phyloP scores from a whole-genome alignment of 1,284 basidiomycete genomes.

The Ceratobasidium sp. region DNA sequence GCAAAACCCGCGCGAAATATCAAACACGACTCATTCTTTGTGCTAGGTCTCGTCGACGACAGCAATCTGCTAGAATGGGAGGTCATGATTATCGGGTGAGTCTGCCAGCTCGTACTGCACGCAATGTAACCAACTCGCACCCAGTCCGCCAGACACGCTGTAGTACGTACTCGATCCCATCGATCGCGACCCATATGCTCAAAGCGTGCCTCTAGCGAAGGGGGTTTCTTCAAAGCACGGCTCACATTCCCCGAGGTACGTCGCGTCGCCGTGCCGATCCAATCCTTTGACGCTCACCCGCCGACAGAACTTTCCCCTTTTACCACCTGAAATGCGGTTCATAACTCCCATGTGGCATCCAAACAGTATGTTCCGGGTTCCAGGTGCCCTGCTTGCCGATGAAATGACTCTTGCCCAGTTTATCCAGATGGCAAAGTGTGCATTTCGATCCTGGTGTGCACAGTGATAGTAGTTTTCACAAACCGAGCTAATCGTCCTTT shows the following conservation, averaged over 20 bases:
- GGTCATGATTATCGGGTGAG: conserved; percentile 90
- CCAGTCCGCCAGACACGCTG: conserved; percentile 86
- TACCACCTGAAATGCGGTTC: conserved; percentile 96
- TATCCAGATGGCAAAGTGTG: conserved; percentile 92
- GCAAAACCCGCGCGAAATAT: conserved; percentile 47
- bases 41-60: conserved; percentile 87
- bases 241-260: conserved; percentile 79
- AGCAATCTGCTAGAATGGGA: conserved; percentile 95
- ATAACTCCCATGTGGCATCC: conserved; percentile 99
- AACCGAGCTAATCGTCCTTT: conserved; percentile 33
- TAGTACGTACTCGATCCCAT: conserved; percentile 65
- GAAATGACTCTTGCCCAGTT: conserved; percentile 63
- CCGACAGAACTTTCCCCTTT: conserved; percentile 80
- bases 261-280: conserved; percentile 17
- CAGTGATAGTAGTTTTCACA: not conserved
- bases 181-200: not conserved
- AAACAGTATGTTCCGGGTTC: conserved; percentile 72
- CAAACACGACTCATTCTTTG: conserved; percentile 40
- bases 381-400: conserved; percentile 8
- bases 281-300: conserved; percentile 9
- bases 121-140: not conserved
- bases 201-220: conserved; percentile 70
- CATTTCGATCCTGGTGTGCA: conserved; percentile 91
- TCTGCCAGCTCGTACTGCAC: conserved; percentile 46
- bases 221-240: conserved; percentile 90